Base-by-base conservation (phyloP, 1,284 basidiomycete genomes). In the Ceratobasidium papillatum region DNA sequence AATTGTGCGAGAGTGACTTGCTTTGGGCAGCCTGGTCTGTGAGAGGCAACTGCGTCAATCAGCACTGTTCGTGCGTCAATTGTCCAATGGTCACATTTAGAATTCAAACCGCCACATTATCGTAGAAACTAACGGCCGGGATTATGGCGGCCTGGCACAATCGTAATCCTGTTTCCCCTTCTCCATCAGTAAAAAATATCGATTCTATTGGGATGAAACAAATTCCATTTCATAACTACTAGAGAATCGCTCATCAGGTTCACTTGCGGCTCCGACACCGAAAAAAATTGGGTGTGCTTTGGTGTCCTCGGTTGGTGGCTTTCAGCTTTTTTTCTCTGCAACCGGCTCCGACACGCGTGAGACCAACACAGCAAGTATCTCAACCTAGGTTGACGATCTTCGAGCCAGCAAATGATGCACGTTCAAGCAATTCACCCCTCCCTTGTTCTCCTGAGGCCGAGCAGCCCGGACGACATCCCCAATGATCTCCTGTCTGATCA, bases 381-480 rank as follows among this genome's bases (percentile, higher is more conserved):
- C 61, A n/a, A 17, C 41, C 61, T 27, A 45, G 61, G 47, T 63
- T 19, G 34, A 32, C 34, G 34, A 41, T 59, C 58, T 25, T 7
- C 58, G 58, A 59, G 58, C 58, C n/a, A 59, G 58, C 58, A 41
- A n/a, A 32, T 58, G 54, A 38, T 59, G 17, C 54, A 56, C 54
- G 32, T 11, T n/a, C 58, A 36, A 41, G 4, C 36, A 22, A 59
- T 7, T 41, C 43, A 17, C 43, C 61, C 7, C 45, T 61, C 59
- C 61, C 61, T 63, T 63, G 61, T 63, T 63, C 61, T 47, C 27
- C 7, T 22, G n/a, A 43, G 43, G 11, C 61, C 61, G 61, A 38
- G 43, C n/a, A 47, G 41, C 61, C 61, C 61, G 61, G 27, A 17
- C n/a, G 12, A 11, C 61, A 41, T 63, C 25, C 14, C 25, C 61